phyloP scores from a whole-genome alignment of 495 filamentous ascomycete genomes.

The Neurospora sp. region DNA sequence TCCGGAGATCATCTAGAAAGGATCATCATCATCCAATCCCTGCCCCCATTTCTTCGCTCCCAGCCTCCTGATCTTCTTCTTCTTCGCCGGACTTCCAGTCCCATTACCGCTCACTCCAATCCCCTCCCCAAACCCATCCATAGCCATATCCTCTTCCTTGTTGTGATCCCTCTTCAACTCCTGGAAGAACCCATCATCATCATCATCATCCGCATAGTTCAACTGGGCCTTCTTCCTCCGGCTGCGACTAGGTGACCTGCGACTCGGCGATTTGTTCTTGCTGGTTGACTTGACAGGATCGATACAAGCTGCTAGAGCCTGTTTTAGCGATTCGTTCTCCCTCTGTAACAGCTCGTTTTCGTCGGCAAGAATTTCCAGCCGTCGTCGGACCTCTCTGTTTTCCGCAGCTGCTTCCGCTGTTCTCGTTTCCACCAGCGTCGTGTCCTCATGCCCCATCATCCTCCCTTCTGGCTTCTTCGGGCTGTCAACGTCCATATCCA shows the following conservation, averaged over 20 bases:
- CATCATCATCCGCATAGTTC: not conserved
- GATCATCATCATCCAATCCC: not conserved
- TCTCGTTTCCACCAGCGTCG: not conserved
- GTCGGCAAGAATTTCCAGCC: conserved; percentile 21
- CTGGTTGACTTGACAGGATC: not conserved
- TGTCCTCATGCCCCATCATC: not conserved
- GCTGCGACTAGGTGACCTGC: not conserved
- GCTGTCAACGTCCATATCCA: conserved; percentile 21
- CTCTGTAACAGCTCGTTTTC: conserved; percentile 51
- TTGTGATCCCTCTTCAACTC: not conserved
- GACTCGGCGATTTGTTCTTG: not conserved
- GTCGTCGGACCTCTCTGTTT: not conserved
- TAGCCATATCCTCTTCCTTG: not conserved
- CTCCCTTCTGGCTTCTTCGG: not conserved
- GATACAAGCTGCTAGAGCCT: conserved; percentile 28
- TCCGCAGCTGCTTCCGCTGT: not conserved
- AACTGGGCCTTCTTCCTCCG: not conserved
- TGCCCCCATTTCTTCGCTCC: not conserved
- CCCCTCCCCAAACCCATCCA: not conserved
- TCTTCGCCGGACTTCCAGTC: not conserved
- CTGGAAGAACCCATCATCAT: not conserved
- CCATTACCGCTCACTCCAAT: not conserved
- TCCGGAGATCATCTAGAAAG: not conserved
- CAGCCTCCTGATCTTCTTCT: not conserved
- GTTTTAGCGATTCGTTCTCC: conserved; percentile 39